phyloP scores from a whole-genome alignment of 495 filamentous ascomycete species.

The Trichoderma erinaceum region DNA sequence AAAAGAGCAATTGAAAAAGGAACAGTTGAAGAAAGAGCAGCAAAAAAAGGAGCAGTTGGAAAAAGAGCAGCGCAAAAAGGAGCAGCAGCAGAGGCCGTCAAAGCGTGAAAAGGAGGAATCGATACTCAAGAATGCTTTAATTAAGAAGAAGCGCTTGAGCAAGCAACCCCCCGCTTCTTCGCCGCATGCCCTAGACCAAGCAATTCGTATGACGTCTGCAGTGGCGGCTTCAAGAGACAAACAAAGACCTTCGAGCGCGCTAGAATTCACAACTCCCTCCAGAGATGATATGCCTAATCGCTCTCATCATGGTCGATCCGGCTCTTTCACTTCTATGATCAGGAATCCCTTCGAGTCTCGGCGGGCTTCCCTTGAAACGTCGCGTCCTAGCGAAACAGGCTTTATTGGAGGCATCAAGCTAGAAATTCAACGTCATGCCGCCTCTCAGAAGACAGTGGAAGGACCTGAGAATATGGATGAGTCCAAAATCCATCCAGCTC shows the following conservation, averaged over 20 bases:
- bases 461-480: conserved; percentile 12
- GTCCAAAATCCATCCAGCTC: conserved; percentile 11
- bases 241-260: background rate
- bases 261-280: background rate
- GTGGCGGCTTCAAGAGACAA: background rate
- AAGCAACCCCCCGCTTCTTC: conserved; percentile 26
- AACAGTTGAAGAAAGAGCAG: background rate
- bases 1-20: background rate
- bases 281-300: background rate
- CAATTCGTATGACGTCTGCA: background rate
- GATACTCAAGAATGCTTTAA: background rate
- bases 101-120: conserved; percentile 11
- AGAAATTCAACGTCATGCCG: conserved; percentile 23
- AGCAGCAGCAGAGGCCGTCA: background rate
- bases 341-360: conserved; percentile 11
- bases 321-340: conserved; percentile 15
- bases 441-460: conserved; percentile 19
- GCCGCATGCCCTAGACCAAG: background rate
- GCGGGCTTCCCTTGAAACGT: background rate
- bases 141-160: conserved; percentile 30
- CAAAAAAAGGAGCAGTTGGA: conserved; percentile 14
- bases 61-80: background rate
- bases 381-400: conserved; percentile 14
- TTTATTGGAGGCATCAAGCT: conserved; percentile 29
- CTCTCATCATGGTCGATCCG: background rate